A percentile compares a stretch with the other conserved stretches of the same genome.
These are phyloP conservation scores for Sequoiadendron giganteum DNA, from an alignment of 75 land plant species.

Conservation along the genomic window DNA sequence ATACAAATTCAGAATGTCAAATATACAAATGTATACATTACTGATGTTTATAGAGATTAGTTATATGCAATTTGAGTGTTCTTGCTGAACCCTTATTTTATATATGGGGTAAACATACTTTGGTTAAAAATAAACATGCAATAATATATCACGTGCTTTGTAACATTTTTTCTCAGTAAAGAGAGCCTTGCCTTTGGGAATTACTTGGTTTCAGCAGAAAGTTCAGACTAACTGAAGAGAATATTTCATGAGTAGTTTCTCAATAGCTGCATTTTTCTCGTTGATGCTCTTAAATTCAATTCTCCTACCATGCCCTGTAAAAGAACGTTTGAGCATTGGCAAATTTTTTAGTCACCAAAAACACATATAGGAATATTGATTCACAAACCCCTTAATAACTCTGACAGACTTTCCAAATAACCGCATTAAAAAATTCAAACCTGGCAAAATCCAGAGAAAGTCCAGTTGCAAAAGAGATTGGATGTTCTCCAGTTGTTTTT, in stretches of 20 bases:
- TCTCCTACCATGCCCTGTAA: constrained; percentile 67
- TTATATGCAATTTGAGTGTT: neutral
- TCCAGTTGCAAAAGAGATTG: constrained; percentile 40
- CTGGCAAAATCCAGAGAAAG: constrained; percentile 65
- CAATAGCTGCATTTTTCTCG: constrained; percentile 37
- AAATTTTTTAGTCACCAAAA: neutral
- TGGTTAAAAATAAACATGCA: neutral
- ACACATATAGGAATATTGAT: neutral
- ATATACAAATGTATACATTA: neutral
- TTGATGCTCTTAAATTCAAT: constrained; percentile 26
- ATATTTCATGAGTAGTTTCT: constrained; percentile 6
- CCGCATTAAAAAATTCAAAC: constrained; percentile 24
- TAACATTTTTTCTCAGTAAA: neutral
- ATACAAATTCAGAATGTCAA: neutral
- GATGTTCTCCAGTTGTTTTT: constrained; percentile 41
- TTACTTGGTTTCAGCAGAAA: neutral
- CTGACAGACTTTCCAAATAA: neutral
- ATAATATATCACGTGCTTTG: neutral
- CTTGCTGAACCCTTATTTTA: neutral
- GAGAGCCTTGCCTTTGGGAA: neutral
- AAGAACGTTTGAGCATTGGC: neutral
- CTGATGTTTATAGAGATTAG: neutral
- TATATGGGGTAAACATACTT: neutral
- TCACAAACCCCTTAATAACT: neutral
- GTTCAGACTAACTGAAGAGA: constrained; percentile 5